These are phyloP conservation scores for Lentithecium fluviatile DNA, from an alignment of 495 filamentous ascomycete genomes.

Conservation along the genomic window DNA sequence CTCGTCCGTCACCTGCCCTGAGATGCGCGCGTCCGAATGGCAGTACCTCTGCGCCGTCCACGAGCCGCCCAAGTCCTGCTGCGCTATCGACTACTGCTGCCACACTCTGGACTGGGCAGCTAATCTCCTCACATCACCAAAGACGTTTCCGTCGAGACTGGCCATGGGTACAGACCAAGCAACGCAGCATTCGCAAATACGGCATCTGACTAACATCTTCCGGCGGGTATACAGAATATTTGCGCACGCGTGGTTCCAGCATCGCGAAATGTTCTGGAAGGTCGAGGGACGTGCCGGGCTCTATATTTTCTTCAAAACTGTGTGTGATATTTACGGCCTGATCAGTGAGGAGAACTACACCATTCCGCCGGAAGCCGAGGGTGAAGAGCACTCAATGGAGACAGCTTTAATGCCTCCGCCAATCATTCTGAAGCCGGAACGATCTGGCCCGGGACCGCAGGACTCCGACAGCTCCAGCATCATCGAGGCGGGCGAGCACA, in stretches of 20 bases:
- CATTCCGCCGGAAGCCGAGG: constrained; percentile 89
- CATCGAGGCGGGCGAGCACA: constrained; percentile 20
- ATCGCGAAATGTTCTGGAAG: constrained; percentile 91
- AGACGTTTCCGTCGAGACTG: constrained; percentile 87
- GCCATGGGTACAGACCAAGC: constrained; percentile 56
- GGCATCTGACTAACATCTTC: constrained; percentile 91
- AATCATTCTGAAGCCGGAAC: constrained; percentile 21
- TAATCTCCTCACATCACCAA: constrained; percentile 82
- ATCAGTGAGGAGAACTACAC: constrained; percentile 94
- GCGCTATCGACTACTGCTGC: constrained; percentile 97
- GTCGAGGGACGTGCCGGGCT: constrained; percentile 85
- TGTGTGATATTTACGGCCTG: constrained; percentile 85
- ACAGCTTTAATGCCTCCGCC: not conserved
- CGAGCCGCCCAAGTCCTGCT: constrained; percentile 90
- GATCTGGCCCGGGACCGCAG: not conserved
- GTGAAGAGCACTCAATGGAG: constrained; percentile 13
- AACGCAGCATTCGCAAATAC: constrained; percentile 55
- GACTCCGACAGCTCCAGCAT: constrained; percentile 10
- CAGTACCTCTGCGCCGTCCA: constrained; percentile 98
- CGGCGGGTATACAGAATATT: constrained; percentile 93
- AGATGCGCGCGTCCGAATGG: constrained; percentile 99
- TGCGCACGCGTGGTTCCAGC: constrained; percentile 98
- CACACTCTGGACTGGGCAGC: constrained; percentile 97
- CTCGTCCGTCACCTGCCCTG: constrained; percentile 81
- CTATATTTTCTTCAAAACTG: constrained; percentile 94